Evolutionary conservation across 495 filamentous ascomycete species (phyloP).

Genomic region (Physcia stellaris): DNA sequence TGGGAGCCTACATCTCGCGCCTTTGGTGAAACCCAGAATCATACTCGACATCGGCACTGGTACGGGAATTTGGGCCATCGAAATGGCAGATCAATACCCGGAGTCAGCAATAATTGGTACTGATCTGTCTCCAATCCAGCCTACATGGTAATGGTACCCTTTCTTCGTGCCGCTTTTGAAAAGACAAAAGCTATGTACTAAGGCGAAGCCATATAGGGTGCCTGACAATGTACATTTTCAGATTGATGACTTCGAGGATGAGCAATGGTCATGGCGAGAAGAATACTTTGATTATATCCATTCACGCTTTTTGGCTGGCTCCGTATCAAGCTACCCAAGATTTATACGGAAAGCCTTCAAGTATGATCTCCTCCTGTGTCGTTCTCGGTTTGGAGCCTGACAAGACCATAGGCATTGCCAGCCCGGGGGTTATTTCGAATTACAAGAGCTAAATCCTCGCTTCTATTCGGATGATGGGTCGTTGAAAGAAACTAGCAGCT

Average conservation of each 20-base stretch:
- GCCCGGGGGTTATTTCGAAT: slow-evolving; percentile 54
- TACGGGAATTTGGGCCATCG: slow-evolving; percentile 62
- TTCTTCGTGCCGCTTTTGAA: no score
- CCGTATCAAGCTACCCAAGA: slow-evolving; percentile 26
- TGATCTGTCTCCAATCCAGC: slow-evolving; percentile 52
- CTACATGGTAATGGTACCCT: slow-evolving; percentile 33
- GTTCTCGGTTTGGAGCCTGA: background rate
- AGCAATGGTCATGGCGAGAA: slow-evolving; percentile 34
- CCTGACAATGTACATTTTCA: slow-evolving; percentile 48
- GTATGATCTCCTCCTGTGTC: background rate
- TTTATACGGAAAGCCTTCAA: slow-evolving; percentile 27
- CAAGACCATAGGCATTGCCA: slow-evolving; percentile 30
- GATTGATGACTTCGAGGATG: slow-evolving; percentile 37
- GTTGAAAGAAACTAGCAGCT: slow-evolving; percentile 33
- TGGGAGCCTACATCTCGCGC: slow-evolving; percentile 42
- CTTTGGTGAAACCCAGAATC: slow-evolving; percentile 36
- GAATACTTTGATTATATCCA: slow-evolving; percentile 36
- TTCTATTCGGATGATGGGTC: slow-evolving; percentile 48
- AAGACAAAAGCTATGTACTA: background rate
- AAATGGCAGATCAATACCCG: slow-evolving; percentile 43
- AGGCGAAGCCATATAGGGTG: slow-evolving; percentile 21
- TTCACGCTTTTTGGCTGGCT: slow-evolving; percentile 29
- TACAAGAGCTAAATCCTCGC: slow-evolving; percentile 45
- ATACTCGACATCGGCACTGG: slow-evolving; percentile 59
- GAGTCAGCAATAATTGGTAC: slow-evolving; percentile 42